Base-by-base conservation (phyloP, 345 rosid genomes). In the Firmiana major region DNA sequence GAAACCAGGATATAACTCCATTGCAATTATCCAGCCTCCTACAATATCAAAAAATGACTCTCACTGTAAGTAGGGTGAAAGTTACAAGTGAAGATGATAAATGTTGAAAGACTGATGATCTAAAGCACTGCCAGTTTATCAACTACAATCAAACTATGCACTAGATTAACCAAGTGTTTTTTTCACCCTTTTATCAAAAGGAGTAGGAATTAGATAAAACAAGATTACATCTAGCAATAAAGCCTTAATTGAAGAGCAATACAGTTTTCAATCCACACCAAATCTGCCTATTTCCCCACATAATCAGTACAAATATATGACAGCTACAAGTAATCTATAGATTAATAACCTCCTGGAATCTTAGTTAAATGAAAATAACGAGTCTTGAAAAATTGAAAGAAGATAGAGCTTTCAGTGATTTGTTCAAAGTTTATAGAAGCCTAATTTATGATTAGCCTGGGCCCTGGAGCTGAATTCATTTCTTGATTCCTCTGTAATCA, bases 1-100 rank as follows among this genome's bases (percentile, higher is more conserved):
- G 63, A 93, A 95, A 53, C 98, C 97, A 26, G 99, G 99, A 84
- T 83, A 95, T 59, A 95, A 53, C 88, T 95, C 96, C 90, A 95
- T 45, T 19, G 82, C 76, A 58, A 81, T 72, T 71, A 93, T 83
- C 97, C 94, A 89, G 34, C 79, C 78, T 78, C 90, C 99, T 95
- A 81, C 60, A 85, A 74, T 43, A 78, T 69, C 59, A 78, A 53
- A 83, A 71, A 42, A 59, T 26, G 38, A 57, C 36, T 15, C 36
- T 60, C 66, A 43, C 22, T 54, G 71, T 66, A 62, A 63, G 71
- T 42, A 38, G 34, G 68, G 36, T 10, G 57, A 48, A 57, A 68
- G 48, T 64, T 53, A 28, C 10, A 51, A 79, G 22, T 53, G 7
- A 62, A 59, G 34, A 55, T 24, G 22, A 7, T 22, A 36, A 2